Base-by-base conservation (phyloP, 345 rosid species). In the Kernera saxatilis region DNA sequence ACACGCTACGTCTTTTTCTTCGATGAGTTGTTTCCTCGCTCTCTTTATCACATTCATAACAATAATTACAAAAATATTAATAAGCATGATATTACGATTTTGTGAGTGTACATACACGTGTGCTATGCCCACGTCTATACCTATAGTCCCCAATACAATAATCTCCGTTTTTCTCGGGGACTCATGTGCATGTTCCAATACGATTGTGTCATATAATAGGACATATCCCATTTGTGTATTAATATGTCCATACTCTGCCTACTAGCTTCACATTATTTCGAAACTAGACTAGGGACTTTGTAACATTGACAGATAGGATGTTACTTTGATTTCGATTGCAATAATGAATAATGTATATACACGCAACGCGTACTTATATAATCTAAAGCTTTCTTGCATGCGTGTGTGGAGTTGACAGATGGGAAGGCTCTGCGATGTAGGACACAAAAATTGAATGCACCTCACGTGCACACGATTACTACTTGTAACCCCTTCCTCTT, bases 91-190 rank as follows among this genome's bases (percentile, higher is more conserved):
- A 49, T 40, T 51, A 32, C 78, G 48, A 30, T 50, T 55, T 45
- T 23, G 46, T 41, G 78, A 67, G 48, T n/a, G 62, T 51, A 75
- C 74, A 69, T 51, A 68, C 74, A 75, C 74, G 79, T 75, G 78
- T 69, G 58, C 52, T 44, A 40, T 39, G 69, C 43, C 73, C 52
- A 61, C 29, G 52, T 75, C 69, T 51, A 33, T 17, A 11, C 40
- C 63, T 51, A 29, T 23, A 51, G 54, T 53, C 35, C 65, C 65
- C 50, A 44, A 60, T 51, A 51, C 55, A 40, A 74, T 59, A 59
- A 52, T 41, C 56, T 67, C 73, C 78, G 69, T 68, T 67, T 67
- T 74, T 52, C 26, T 74, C 63, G 78, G 78, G 69, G 69, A 40
- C 56, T 74, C 78, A 67, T 74, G 78, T 74, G 78, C 78, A 51